phyloP scores from a whole-genome alignment of 441 rosid species.

The Codiaeum variegatum region DNA sequence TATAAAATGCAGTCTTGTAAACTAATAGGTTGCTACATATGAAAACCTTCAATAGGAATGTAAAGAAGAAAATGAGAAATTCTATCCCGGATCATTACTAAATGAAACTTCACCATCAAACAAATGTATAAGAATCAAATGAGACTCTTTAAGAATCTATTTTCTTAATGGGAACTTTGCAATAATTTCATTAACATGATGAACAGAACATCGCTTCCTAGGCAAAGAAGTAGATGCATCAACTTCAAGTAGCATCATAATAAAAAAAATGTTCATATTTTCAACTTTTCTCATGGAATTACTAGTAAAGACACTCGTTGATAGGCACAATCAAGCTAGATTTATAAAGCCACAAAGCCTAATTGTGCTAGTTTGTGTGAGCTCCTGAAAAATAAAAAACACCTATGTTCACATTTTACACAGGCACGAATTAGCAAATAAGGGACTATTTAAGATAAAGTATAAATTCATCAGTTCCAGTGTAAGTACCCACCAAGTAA shows the following conservation, averaged over 20 bases:
- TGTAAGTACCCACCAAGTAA: no score
- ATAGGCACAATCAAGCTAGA: conserved; percentile 19
- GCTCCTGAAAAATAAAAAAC: conserved; percentile 15
- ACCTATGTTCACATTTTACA: no score
- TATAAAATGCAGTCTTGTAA: neutral
- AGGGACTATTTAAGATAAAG: no score
- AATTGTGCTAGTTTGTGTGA: conserved; percentile 10
- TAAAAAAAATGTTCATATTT: conserved; percentile 2
- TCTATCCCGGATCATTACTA: conserved; percentile 7
- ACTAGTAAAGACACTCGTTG: conserved; percentile 15
- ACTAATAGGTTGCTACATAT: conserved; percentile 20
- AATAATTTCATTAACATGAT: neutral
- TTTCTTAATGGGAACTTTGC: conserved; percentile 1
- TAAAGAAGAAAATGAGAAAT: conserved; percentile 19
- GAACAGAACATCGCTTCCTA: conserved; percentile 15
- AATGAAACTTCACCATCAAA: conserved; percentile 14
- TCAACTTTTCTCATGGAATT: conserved; percentile 22
- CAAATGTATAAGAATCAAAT: conserved; percentile 12
- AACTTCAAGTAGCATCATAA: conserved; percentile 11
- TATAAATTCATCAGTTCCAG: no score
- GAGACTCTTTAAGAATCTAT: neutral
- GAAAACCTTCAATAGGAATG: conserved; percentile 11
- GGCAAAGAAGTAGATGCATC: conserved; percentile 14
- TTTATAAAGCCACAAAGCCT: conserved; percentile 17
- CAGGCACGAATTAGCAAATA: no score